A percentile compares a stretch with the other conserved stretches of the same genome.
phyloP scores from a whole-genome alignment of 208 protist species.

The Leishmania guyanensis region DNA sequence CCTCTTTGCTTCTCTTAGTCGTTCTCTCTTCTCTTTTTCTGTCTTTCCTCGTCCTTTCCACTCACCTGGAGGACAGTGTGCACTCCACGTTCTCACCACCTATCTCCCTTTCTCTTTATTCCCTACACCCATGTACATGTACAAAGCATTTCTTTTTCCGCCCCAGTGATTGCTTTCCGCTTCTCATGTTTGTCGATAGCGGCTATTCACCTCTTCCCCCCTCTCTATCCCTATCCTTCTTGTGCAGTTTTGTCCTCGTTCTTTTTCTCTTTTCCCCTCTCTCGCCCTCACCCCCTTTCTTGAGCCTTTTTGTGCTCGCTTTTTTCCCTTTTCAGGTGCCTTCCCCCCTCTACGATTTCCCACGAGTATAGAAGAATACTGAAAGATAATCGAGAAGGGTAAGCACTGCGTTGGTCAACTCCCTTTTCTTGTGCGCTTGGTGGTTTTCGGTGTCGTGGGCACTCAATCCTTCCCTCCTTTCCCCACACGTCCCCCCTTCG shows the following conservation, averaged over 20 bases:
- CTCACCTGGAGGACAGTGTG: neutral
- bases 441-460: neutral
- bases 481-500: neutral
- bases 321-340: neutral
- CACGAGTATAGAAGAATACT: no score
- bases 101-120: no score
- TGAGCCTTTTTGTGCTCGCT: neutral
- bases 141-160: no score
- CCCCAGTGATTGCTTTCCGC: no score
- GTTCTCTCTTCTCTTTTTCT: neutral
- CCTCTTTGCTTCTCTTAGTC: conserved; percentile 1
- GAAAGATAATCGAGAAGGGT: no score
- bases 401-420: no score
- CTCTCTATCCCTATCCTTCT: neutral
- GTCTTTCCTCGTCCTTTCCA: neutral
- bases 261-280: conserved; percentile 8
- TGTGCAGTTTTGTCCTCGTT: neutral
- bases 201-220: no score
- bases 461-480: neutral
- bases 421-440: no score
- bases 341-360: neutral
- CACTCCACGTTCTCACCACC: no score
- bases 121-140: no score
- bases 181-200: no score
- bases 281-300: neutral